Base-by-base conservation (phyloP, 2,329 filamentous ascomycete species). In the Paecilomyces formosus region DNA sequence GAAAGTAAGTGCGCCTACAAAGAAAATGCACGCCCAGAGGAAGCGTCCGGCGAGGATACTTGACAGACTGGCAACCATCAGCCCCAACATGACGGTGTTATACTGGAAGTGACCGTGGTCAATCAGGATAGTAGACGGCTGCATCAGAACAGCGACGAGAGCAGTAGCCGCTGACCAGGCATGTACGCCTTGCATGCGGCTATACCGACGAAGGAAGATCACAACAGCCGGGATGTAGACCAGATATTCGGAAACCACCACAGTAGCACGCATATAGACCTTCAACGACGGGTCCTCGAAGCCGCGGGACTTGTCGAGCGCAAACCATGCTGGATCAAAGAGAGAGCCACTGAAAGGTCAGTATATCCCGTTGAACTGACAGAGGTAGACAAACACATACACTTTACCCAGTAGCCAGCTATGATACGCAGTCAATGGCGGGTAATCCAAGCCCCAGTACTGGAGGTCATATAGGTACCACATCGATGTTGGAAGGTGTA, bases 381-480 rank as follows among this genome's bases (percentile, higher is more conserved):
- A 21, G 7, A 12, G 26, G 55, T 62, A 58, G 65, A 64, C n/a
- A 28, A 15, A n/a, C 7, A 71, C 82, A 63, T 77, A 85, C 79
- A 97, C 84, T 75, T 88, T 89, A 62, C 94, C 94, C 61, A 95
- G 78, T n/a, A 94, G 70, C 93, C 92, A 97, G 79, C 92, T 97
- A 75, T 99, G 94, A 76, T 99, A 99, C 55, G 94, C 95, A 56
- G 94, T 99, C 76, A 99, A 83, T 56, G 94, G 94, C 58, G 94
- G 94, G 73, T 99, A 99, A 76, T 99, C 94, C 64, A 99, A 82
- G 0, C 95, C 95, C 94, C 94, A 99, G 88, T 93, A 99, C 69
- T 93, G 82, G 52, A 97, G 80, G 72, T 99, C 92, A 73, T 99
- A 91, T 70, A 96, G 96, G 75, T 99, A 99, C 94, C 95, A 99